Evolutionary conservation across 805 yeast genomes (phyloP).

Genomic region (Millerago galiae): DNA sequence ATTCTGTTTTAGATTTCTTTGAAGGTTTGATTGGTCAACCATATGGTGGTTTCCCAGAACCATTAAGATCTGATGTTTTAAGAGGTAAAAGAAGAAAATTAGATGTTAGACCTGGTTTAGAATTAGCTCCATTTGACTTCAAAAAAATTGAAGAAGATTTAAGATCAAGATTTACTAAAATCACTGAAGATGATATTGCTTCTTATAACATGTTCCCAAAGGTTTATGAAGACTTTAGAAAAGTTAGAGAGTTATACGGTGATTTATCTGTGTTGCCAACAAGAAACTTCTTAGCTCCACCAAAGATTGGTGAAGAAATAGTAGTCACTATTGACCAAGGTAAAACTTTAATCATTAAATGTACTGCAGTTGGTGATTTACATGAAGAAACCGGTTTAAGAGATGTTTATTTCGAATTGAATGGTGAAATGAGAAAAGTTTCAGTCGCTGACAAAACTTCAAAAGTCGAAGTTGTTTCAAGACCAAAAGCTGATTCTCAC

Average conservation of each 20-base stretch:
- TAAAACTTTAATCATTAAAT: constrained; percentile 84
- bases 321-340: constrained; percentile 90
- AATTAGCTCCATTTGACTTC: constrained; percentile 79
- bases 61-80: constrained; percentile 85
- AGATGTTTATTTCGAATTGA: constrained; percentile 95
- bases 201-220: constrained; percentile 97
- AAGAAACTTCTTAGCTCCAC: constrained; percentile 80
- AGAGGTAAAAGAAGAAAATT: constrained; percentile 90
- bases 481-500: constrained; percentile 85
- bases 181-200: constrained; percentile 86
- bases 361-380: constrained; percentile 89
- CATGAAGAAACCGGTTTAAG: constrained; percentile 80
- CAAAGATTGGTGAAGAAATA: constrained; percentile 83
- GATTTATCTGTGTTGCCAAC: constrained; percentile 95
- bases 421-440: constrained; percentile 97
- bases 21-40: constrained; percentile 99
- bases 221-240: constrained; percentile 85
- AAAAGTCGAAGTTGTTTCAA: constrained; percentile 74
- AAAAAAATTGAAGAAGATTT: constrained; percentile 67
- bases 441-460: constrained; percentile 84
- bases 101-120: constrained; percentile 86
- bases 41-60: constrained; percentile 99
- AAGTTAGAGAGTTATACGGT: constrained; percentile 71
- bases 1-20: constrained; percentile 95
- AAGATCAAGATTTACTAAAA: constrained; percentile 66